A percentile compares a stretch with the other conserved stretches of the same genome.
phyloP scores from a whole-genome alignment of 257 asterid species.

The Solanum ossicruentum region DNA sequence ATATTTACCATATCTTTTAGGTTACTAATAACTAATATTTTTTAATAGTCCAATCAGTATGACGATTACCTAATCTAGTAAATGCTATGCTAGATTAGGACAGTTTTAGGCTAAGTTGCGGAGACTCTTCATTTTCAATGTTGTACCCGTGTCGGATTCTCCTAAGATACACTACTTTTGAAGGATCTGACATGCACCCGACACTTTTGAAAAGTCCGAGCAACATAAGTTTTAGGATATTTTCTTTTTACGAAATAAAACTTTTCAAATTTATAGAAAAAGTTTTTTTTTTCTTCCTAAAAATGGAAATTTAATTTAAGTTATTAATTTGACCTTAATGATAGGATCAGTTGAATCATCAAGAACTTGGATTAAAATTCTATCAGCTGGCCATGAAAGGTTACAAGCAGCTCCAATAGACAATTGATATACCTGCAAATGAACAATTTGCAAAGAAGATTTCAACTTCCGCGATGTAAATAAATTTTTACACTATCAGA shows the following conservation, averaged over 20 bases:
- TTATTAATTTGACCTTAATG: slow-evolving; percentile 8
- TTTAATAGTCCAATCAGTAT: too few relatives aligned
- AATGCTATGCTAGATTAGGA: too few relatives aligned
- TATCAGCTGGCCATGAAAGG: slow-evolving; percentile 23
- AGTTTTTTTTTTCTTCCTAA: neutral
- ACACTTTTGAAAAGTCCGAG: too few relatives aligned
- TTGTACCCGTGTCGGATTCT: too few relatives aligned
- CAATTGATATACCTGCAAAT: slow-evolving; percentile 20
- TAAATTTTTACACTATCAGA: neutral
- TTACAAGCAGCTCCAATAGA: slow-evolving; percentile 30
- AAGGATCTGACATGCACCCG: too few relatives aligned
- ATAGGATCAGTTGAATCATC: slow-evolving; percentile 25
- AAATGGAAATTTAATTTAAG: neutral
- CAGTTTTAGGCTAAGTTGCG: too few relatives aligned
- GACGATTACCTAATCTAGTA: too few relatives aligned
- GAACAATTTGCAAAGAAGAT: neutral
- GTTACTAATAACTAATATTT: neutral
- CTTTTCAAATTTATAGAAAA: neutral
- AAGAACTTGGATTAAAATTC: slow-evolving; percentile 22
- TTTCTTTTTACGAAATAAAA: neutral
- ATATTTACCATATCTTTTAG: neutral
- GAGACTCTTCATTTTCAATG: too few relatives aligned
- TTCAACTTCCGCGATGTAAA: neutral
- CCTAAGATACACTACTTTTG: too few relatives aligned
- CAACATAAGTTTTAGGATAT: neutral